These are phyloP conservation scores for Hypoxylon rubiginosum DNA, from an alignment of 2,329 filamentous ascomycete species.

Conservation along the genomic window DNA sequence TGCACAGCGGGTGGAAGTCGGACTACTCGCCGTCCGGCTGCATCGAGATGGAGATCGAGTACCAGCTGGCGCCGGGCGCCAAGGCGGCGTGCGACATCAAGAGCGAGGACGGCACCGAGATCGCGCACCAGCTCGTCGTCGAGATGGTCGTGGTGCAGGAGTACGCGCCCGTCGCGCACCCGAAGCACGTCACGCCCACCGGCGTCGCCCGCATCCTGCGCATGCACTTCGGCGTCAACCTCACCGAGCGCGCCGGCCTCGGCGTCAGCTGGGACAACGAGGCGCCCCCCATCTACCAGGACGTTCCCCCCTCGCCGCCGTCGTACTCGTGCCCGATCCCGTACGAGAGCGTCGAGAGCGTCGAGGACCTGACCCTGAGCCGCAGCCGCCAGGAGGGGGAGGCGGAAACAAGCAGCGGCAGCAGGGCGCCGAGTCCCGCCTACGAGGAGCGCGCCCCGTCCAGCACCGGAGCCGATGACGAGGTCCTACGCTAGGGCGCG, in stretches of 20 bases:
- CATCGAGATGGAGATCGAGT: constrained; percentile 86
- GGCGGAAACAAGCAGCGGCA: neutral
- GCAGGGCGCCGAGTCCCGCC: constrained; percentile 31
- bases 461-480: constrained; percentile 4
- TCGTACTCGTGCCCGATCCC: constrained; percentile 62
- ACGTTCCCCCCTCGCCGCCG: constrained; percentile 89
- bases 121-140: constrained; percentile 87
- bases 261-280: constrained; percentile 98
- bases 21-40: constrained; percentile 69
- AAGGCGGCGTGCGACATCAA: constrained; percentile 84
- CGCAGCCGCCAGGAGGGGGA: constrained; percentile 23
- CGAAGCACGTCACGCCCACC: constrained; percentile 80
- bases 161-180: constrained; percentile 79
- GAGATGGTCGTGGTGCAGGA: constrained; percentile 97
- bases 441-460: constrained; percentile 30
- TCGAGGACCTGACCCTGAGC: constrained; percentile 32
- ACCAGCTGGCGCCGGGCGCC: constrained; percentile 69
- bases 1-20: constrained; percentile 92
- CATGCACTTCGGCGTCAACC: constrained; percentile 87
- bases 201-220: constrained; percentile 90
- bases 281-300: constrained; percentile 91
- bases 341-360: constrained; percentile 36
- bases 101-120: constrained; percentile 78
- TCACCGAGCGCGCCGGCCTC: constrained; percentile 87
- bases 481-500: constrained; percentile 25